Evolutionary conservation across 2,329 filamentous ascomycete genomes (phyloP).

Genomic region (Colletotrichum sp.): DNA sequence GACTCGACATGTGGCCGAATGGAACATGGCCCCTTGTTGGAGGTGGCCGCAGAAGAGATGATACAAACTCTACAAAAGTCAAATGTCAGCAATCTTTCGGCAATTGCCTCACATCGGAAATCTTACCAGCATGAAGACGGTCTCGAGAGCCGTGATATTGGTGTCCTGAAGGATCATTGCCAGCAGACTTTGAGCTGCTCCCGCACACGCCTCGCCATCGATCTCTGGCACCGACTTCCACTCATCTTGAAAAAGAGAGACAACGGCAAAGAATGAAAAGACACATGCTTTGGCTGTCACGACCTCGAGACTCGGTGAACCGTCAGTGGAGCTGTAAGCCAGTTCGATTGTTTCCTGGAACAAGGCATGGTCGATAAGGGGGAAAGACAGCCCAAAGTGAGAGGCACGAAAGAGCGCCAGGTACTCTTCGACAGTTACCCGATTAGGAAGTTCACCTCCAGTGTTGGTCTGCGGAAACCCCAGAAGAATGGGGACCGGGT

Average conservation of each 20-base stretch:
- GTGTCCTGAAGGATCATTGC: constrained; percentile 46
- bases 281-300: constrained; percentile 50
- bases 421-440: constrained; percentile 29
- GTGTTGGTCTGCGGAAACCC: neutral
- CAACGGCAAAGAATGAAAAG: constrained; percentile 50
- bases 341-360: constrained; percentile 48
- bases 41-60: constrained; percentile 51
- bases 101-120: neutral
- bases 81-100: neutral
- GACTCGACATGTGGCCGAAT: constrained; percentile 49
- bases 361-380: constrained; percentile 49
- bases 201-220: constrained; percentile 44
- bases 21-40: constrained; percentile 48
- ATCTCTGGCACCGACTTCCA: constrained; percentile 24
- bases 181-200: constrained; percentile 46
- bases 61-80: constrained; percentile 38
- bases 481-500: constrained; percentile 16
- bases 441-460: constrained; percentile 37
- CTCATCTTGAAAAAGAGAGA: constrained; percentile 27
- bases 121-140: constrained; percentile 53
- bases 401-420: constrained; percentile 30
- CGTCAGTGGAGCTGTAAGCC: constrained; percentile 42
- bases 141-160: constrained; percentile 48
- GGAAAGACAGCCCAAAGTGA: constrained; percentile 50
- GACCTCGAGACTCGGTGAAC: constrained; percentile 25